Evolutionary conservation across 2,329 filamentous ascomycete genomes (phyloP).

Genomic region (Phoma herbarum): DNA sequence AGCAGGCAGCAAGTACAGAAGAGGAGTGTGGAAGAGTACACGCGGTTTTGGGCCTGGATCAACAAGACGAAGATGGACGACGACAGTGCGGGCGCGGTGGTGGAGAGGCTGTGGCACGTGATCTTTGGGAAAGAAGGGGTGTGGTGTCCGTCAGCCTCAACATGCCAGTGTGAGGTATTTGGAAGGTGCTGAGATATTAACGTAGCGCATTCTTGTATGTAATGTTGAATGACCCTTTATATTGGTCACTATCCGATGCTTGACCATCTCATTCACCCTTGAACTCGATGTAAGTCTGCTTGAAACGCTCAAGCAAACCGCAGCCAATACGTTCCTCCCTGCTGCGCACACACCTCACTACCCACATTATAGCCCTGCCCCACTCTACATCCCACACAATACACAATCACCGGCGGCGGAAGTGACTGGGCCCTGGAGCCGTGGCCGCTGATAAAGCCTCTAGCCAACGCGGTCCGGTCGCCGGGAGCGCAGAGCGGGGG

Average conservation of each 20-base stretch:
- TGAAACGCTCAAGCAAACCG: not conserved
- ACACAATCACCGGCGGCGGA: not conserved
- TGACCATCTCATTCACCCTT: not conserved
- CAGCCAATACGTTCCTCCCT: not conserved
- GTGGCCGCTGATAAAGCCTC: not conserved
- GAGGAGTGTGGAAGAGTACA: conserved; percentile 42
- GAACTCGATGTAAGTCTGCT: not conserved
- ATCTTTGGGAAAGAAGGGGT: conserved; percentile 35
- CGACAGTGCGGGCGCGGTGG: conserved; percentile 34
- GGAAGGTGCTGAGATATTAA: conserved; percentile 11
- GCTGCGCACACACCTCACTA: not conserved
- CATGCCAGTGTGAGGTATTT: conserved; percentile 44
- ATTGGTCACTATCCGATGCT: not conserved
- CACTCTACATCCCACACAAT: not conserved
- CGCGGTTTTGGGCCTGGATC: conserved; percentile 37
- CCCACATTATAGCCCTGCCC: not conserved
- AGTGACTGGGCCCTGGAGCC: not conserved
- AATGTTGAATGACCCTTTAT: not conserved
- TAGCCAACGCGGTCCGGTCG: not conserved
- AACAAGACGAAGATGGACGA: conserved; percentile 39
- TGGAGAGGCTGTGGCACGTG: conserved; percentile 41
- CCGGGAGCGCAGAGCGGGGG: no score
- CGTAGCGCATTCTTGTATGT: not conserved
- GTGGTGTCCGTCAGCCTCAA: conserved; percentile 34
- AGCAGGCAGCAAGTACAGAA: conserved; percentile 37